Percentiles rank a stretch among this genome's conserved stretches.
Conservation (phyloP, 352 stramenopile genomes). For the Blastocystis sp. region DNA sequence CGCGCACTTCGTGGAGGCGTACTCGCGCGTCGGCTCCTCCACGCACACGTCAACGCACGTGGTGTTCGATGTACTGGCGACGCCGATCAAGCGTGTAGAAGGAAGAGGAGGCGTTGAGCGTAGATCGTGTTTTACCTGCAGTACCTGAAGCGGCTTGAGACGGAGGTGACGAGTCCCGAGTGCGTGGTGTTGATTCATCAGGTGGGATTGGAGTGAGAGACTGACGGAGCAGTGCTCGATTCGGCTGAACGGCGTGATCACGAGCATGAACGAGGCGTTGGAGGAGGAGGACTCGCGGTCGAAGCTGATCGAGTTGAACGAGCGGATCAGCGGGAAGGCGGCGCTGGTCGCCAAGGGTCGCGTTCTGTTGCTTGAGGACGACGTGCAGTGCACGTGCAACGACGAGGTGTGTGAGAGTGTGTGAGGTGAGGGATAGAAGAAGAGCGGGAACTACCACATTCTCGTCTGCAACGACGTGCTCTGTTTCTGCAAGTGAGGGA, state of each 20-base stretch:
- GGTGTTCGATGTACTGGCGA: constrained; percentile 11
- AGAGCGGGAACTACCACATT: constrained; percentile 21
- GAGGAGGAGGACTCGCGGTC: constrained; percentile 7
- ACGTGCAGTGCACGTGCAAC: background rate
- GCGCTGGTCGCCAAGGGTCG: background rate
- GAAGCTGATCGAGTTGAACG: constrained; percentile 4
- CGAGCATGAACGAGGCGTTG: constrained; percentile 26
- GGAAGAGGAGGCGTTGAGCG: background rate
- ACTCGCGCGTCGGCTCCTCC: background rate
- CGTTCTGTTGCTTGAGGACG: constrained; percentile 1
- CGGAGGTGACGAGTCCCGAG: background rate
- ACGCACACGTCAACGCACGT: background rate
- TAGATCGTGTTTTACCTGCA: constrained; percentile 38
- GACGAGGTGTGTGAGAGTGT: background rate
- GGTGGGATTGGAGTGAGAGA: background rate
- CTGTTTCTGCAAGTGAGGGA: constrained; percentile 39
- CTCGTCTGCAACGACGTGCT: constrained; percentile 44
- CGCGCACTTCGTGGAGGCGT: constrained; percentile 25
- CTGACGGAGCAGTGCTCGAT: background rate
- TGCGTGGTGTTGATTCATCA: background rate
- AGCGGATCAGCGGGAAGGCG: background rate
- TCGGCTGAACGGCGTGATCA: background rate
- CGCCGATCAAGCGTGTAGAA: constrained; percentile 13
- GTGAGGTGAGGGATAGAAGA: background rate
- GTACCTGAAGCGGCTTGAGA: constrained; percentile 7